A percentile compares a stretch with the other conserved stretches of the same genome.
Conservation (phyloP, 2,329 filamentous ascomycete genomes). For the Berkeleyomyces rouxiae region DNA sequence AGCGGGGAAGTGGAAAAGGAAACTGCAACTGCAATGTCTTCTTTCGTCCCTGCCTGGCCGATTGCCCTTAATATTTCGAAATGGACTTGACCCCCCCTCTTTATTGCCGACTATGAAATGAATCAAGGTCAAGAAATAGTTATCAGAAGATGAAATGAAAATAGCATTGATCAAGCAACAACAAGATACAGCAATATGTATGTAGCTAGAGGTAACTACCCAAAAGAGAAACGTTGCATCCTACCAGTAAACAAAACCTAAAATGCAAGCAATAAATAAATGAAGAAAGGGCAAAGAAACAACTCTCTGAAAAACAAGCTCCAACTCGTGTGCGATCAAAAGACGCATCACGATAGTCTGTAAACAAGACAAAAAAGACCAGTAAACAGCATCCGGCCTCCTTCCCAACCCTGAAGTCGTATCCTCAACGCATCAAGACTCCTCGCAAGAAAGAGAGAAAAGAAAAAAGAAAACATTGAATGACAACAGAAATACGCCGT, state of each 20-base stretch:
- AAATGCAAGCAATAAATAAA: neutral
- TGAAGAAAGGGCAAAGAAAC: neutral
- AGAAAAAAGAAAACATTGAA: constrained; percentile 5
- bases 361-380: neutral
- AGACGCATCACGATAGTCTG: neutral
- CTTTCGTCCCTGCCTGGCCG: neutral
- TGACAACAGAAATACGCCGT: neutral
- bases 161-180: too few species aligned
- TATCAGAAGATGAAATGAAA: too few species aligned
- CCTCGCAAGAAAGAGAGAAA: neutral
- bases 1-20: too few species aligned
- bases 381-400: too few species aligned
- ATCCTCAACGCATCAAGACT: neutral
- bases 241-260: neutral
- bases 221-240: neutral
- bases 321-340: neutral
- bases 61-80: neutral
- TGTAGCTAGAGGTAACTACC: neutral
- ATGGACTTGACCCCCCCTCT: too few species aligned
- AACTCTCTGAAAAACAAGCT: neutral
- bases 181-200: too few species aligned
- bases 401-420: too few species aligned
- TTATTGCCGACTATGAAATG: too few species aligned
- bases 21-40: neutral
- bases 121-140: too few species aligned